Conservation (phyloP, 768 basidiomycete genomes). For the Crepidotus variabilis region DNA sequence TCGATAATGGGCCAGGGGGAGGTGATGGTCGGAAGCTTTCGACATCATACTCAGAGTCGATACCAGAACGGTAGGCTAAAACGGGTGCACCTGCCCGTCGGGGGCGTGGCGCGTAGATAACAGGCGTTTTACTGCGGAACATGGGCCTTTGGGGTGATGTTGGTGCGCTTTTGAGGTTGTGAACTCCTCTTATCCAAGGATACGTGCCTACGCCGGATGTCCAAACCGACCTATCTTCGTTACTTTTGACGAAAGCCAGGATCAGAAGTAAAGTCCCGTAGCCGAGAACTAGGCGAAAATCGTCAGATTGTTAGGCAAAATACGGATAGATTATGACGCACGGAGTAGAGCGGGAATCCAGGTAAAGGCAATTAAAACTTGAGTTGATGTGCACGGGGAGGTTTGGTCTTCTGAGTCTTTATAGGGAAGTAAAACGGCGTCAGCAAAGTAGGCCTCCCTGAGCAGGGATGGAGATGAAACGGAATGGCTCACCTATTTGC, state of each 20-base stretch:
- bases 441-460: no score
- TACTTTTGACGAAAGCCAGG: slow-evolving; percentile 34
- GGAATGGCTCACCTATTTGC: slow-evolving; percentile 5
- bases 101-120: slow-evolving; percentile 43
- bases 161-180: slow-evolving; percentile 29
- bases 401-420: not conserved
- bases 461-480: not conserved
- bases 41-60: slow-evolving; percentile 41
- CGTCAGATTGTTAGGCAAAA: not conserved
- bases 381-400: slow-evolving; percentile 47
- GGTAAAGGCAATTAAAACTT: slow-evolving; percentile 54
- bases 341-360: slow-evolving; percentile 42
- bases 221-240: slow-evolving; percentile 50
- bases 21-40: slow-evolving; percentile 39
- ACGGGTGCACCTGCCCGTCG: slow-evolving; percentile 28
- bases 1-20: not conserved
- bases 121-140: slow-evolving; percentile 33
- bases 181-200: slow-evolving; percentile 26
- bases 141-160: slow-evolving; percentile 27
- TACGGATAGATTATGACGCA: slow-evolving; percentile 13
- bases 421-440: not conserved
- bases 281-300: slow-evolving; percentile 42
- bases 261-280: slow-evolving; percentile 51
- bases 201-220: slow-evolving; percentile 42
- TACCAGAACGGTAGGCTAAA: slow-evolving; percentile 34